Conservation (phyloP, 495 filamentous ascomycete species). For the Xylaria acuta region DNA sequence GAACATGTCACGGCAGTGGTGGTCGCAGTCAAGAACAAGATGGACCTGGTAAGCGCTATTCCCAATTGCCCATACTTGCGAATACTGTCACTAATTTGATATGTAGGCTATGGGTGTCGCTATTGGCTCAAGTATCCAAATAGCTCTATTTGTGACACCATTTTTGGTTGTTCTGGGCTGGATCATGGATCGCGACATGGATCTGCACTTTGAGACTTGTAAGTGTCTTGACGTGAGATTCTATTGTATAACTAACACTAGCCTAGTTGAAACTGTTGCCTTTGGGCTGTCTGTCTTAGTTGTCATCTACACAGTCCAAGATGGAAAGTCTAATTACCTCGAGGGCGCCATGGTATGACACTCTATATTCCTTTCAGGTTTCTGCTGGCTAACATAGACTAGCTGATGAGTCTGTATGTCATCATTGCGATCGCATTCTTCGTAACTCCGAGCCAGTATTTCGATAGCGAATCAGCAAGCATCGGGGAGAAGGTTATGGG, state of each 20-base stretch:
- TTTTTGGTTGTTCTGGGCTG: slow-evolving; percentile 91
- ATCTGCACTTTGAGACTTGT: slow-evolving; percentile 81
- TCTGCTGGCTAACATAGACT: slow-evolving; percentile 23
- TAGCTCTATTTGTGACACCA: slow-evolving; percentile 90
- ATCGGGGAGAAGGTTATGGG: slow-evolving; percentile 5
- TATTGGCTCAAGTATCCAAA: slow-evolving; percentile 92
- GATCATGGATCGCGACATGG: slow-evolving; percentile 81
- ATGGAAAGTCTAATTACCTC: slow-evolving; percentile 94
- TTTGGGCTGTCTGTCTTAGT: slow-evolving; percentile 90
- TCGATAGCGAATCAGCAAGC: slow-evolving; percentile 30
- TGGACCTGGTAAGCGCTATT: slow-evolving; percentile 69
- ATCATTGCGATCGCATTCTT: slow-evolving; percentile 92
- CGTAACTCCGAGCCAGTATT: slow-evolving; percentile 76
- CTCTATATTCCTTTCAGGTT: neutral
- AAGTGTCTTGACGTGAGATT: slow-evolving; percentile 28
- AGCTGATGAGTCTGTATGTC: slow-evolving; percentile 66
- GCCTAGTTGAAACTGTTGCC: slow-evolving; percentile 83
- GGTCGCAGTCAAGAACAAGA: slow-evolving; percentile 93
- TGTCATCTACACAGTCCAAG: slow-evolving; percentile 90
- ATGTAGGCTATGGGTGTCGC: slow-evolving; percentile 83
- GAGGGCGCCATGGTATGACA: slow-evolving; percentile 89
- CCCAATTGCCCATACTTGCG: no score
- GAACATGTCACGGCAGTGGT: slow-evolving; percentile 96
- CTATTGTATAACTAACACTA: slow-evolving; percentile 19
- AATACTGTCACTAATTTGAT: slow-evolving; percentile 8